Percentiles rank a stretch among this genome's conserved stretches.
Evolutionary conservation across 2,329 filamentous ascomycete species (phyloP).

Genomic region (Penicillium olsonii): DNA sequence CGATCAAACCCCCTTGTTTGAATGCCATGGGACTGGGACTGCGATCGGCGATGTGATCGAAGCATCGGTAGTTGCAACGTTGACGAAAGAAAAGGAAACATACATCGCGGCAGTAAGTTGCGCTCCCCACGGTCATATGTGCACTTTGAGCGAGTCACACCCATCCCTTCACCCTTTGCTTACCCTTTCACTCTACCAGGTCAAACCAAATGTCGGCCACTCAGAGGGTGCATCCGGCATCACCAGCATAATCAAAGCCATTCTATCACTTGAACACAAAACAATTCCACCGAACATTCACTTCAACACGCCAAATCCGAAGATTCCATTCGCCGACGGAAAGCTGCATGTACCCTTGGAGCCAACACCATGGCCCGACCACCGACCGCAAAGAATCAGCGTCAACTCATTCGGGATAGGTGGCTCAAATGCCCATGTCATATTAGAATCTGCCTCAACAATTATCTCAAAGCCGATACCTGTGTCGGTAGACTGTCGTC

Average conservation of each 20-base stretch:
- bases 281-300: constrained; percentile 29
- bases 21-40: constrained; percentile 24
- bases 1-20: constrained; percentile 17
- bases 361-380: constrained; percentile 27
- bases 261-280: constrained; percentile 24
- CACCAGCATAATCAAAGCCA: constrained; percentile 28
- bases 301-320: constrained; percentile 32
- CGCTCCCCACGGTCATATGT: no score
- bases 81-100: constrained; percentile 11
- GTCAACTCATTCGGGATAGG: constrained; percentile 39
- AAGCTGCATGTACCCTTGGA: constrained; percentile 19
- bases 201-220: constrained; percentile 33
- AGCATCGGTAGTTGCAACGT: constrained; percentile 15
- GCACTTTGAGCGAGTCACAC: no score
- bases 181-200: constrained; percentile 6
- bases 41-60: constrained; percentile 19
- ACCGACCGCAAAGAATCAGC: constrained; percentile 26
- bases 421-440: constrained; percentile 27
- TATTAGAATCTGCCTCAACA: constrained; percentile 12
- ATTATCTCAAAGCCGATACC: not conserved
- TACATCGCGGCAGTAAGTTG: constrained; percentile 21
- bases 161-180: no score
- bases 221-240: constrained; percentile 30
- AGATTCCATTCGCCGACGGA: constrained; percentile 18
- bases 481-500: not conserved